phyloP scores from a whole-genome alignment of 2,329 filamentous ascomycete genomes.

The Xylaria sp. region DNA sequence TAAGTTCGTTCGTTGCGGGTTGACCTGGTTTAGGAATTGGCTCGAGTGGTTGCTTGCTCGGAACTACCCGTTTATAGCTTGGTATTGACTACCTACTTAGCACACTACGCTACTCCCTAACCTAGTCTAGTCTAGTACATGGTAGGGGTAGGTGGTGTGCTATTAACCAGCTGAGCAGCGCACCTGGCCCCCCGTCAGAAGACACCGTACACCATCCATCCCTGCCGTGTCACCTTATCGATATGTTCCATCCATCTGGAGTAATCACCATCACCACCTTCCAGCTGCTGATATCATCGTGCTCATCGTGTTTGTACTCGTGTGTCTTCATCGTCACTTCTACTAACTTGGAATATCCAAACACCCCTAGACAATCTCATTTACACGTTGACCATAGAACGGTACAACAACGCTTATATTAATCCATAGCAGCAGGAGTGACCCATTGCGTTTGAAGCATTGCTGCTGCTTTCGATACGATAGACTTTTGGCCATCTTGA shows the following conservation, averaged over 20 bases:
- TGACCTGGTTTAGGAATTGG: neutral
- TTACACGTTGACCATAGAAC: too few species aligned
- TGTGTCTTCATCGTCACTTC: neutral
- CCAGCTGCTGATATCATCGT: constrained; percentile 34
- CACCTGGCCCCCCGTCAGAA: constrained; percentile 21
- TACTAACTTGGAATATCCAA: too few species aligned
- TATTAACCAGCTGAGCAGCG: constrained; percentile 26
- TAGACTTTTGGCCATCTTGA: neutral
- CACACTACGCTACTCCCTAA: too few species aligned
- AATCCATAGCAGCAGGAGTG: neutral
- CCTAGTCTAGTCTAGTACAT: too few species aligned
- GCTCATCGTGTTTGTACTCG: neutral
- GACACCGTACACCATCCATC: neutral
- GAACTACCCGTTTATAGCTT: neutral
- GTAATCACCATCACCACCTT: neutral
- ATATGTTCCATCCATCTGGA: neutral
- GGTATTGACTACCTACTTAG: too few species aligned
- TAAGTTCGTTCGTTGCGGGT: neutral
- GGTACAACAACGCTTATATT: neutral
- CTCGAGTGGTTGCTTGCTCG: neutral
- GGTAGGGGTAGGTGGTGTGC: too few species aligned
- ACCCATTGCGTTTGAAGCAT: neutral
- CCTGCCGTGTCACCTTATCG: neutral
- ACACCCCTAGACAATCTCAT: too few species aligned
- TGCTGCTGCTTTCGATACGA: neutral